Conservation (phyloP, 1,284 basidiomycete genomes). For the Rhizopogon hawkerae region DNA sequence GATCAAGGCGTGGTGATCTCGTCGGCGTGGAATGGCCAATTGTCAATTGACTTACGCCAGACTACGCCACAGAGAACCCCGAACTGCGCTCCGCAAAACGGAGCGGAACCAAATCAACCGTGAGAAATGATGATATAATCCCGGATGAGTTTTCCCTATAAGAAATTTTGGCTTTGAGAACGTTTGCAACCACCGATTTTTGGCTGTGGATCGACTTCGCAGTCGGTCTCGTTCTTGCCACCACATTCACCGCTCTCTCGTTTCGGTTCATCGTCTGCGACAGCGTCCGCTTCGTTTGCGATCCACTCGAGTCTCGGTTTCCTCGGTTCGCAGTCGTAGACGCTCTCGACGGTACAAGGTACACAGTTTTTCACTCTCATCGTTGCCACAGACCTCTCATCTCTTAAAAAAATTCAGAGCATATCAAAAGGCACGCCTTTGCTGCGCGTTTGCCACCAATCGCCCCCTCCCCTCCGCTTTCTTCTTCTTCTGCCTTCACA, state of each 20-base stretch:
- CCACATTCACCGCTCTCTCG: constrained; percentile 27
- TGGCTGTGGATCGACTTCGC: constrained; percentile 41
- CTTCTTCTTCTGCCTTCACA: constrained; percentile 26
- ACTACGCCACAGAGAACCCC: too few relatives aligned
- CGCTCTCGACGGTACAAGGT: constrained; percentile 16
- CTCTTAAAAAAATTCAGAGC: constrained; percentile 23
- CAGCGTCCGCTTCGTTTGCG: constrained; percentile 36
- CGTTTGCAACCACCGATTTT: constrained; percentile 7
- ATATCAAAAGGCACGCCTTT: constrained; percentile 80
- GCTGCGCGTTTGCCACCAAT: constrained; percentile 73
- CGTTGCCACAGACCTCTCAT: constrained; percentile 29
- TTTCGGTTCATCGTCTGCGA: constrained; percentile 31
- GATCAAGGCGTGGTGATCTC: too few relatives aligned
- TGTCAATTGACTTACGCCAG: too few relatives aligned
- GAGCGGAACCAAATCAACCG: constrained; percentile 12
- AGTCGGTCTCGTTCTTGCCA: constrained; percentile 32
- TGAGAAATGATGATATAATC: constrained; percentile 26
- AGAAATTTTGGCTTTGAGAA: constrained; percentile 16
- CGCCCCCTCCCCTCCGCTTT: constrained; percentile 25
- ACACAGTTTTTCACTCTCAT: too few relatives aligned
- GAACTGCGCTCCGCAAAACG: not conserved
- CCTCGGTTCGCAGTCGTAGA: constrained; percentile 13
- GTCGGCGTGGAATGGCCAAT: too few relatives aligned
- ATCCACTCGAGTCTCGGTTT: constrained; percentile 23
- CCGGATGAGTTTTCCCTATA: constrained; percentile 18